These are phyloP conservation scores for Dioscorea zingiberensis DNA, from an alignment of 106 monocot species.

Conservation along the genomic window DNA sequence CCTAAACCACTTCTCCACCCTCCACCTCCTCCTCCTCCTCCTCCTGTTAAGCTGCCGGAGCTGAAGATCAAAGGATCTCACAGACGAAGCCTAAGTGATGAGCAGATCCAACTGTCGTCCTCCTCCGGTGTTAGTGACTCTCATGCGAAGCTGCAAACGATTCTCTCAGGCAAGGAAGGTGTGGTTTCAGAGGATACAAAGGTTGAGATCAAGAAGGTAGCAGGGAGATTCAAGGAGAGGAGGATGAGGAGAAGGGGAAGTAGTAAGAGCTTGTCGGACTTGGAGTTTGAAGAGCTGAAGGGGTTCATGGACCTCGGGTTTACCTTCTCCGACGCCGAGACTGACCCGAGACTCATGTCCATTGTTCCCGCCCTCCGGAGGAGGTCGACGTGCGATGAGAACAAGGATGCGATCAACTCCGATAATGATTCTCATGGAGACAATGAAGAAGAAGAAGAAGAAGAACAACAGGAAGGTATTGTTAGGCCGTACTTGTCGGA, in stretches of 20 bases:
- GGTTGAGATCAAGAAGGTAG: not conserved
- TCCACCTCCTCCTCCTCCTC: not conserved
- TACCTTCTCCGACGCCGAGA: constrained; percentile 46
- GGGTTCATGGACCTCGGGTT: constrained; percentile 79
- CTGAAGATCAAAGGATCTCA: no score
- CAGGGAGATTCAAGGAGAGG: not conserved
- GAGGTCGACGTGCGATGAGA: not conserved
- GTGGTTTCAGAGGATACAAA: not conserved
- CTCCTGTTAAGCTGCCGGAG: not conserved
- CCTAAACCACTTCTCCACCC: no score
- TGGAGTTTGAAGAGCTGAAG: constrained; percentile 80
- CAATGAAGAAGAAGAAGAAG: not conserved
- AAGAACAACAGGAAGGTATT: not conserved
- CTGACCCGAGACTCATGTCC: constrained; percentile 41
- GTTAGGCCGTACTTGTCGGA: constrained; percentile 72
- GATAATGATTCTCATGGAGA: no score
- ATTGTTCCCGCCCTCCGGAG: constrained; percentile 68
- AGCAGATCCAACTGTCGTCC: not conserved
- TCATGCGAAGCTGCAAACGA: constrained; percentile 4
- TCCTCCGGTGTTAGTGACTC: not conserved
- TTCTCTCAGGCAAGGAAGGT: constrained; percentile 12
- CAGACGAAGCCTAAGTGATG: constrained; percentile 1
- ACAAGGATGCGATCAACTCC: not conserved
- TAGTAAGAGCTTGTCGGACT: constrained; percentile 58
- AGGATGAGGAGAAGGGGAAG: constrained; percentile 4